Evolutionary conservation across 208 protist genomes (phyloP).

Genomic region (Wallacemonas sp.): DNA sequence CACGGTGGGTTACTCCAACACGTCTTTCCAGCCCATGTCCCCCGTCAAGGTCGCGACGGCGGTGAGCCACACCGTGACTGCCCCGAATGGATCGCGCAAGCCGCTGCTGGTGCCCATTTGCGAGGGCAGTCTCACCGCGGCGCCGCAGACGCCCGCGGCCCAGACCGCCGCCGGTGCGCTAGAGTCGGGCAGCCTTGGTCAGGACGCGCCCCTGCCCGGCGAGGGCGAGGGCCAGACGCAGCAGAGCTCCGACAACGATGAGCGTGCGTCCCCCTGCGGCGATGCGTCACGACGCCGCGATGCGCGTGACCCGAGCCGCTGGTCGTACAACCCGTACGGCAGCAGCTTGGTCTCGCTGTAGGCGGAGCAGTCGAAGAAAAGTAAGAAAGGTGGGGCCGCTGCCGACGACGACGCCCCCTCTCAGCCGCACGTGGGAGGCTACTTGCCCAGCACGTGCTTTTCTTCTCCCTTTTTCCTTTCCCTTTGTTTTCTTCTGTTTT

Average conservation of each 20-base stretch:
- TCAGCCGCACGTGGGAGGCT: background rate
- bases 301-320: constrained; percentile 10
- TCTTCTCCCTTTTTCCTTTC: background rate
- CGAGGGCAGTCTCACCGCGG: background rate
- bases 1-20: constrained; percentile 6
- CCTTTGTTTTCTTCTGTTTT: constrained; percentile 1
- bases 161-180: background rate
- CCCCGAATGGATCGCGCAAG: background rate
- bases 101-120: constrained; percentile 5
- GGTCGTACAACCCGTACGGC: constrained; percentile 20
- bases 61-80: background rate
- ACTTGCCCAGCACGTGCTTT: background rate
- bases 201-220: background rate
- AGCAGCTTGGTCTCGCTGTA: constrained; percentile 1
- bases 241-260: constrained; percentile 1
- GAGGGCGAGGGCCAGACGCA: background rate
- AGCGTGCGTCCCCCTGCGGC: background rate
- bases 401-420: no score
- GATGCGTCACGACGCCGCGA: background rate
- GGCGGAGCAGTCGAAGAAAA: background rate
- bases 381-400: no score
- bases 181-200: background rate
- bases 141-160: background rate
- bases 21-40: constrained; percentile 12
- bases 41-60: background rate